Conservation (phyloP, 176 grass and related monocot species). For the Musa troglodytarum region DNA sequence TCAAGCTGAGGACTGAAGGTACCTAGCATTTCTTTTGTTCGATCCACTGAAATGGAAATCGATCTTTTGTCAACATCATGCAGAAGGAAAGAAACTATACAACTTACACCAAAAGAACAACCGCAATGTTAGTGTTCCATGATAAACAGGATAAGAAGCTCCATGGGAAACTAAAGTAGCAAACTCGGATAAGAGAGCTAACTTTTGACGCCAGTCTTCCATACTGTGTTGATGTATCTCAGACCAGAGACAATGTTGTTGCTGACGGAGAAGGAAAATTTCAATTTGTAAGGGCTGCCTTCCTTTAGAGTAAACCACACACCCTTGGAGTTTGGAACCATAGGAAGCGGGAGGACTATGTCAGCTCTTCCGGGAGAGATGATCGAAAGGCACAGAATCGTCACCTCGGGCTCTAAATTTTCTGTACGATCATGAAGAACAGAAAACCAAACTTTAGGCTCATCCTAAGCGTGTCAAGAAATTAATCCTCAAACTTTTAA, state of each 20-base stretch:
- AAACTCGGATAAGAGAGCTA: background rate
- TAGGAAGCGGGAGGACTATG: conserved; percentile 70
- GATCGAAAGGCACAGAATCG: conserved; percentile 84
- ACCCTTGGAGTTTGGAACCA: conserved; percentile 52
- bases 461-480: background rate
- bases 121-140: no score
- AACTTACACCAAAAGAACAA: background rate
- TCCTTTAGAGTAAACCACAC: conserved; percentile 96
- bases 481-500: background rate
- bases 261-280: conserved; percentile 88
- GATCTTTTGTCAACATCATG: background rate
- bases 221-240: conserved; percentile 90
- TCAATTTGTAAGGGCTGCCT: conserved; percentile 82
- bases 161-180: background rate
- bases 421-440: conserved; percentile 32
- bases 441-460: background rate
- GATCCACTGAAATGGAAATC: conserved; percentile 48
- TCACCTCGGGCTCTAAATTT: conserved; percentile 78
- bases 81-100: no score
- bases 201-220: conserved; percentile 95
- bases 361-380: conserved; percentile 58
- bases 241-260: conserved; percentile 96
- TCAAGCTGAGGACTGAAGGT: conserved; percentile 93
- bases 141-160: no score
- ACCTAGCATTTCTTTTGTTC: conserved; percentile 88